Evolutionary conservation across 805 yeast genomes (phyloP), one percentile per base, ranked within the genome.

Genomic region (Huiozyma naganishii): DNA sequence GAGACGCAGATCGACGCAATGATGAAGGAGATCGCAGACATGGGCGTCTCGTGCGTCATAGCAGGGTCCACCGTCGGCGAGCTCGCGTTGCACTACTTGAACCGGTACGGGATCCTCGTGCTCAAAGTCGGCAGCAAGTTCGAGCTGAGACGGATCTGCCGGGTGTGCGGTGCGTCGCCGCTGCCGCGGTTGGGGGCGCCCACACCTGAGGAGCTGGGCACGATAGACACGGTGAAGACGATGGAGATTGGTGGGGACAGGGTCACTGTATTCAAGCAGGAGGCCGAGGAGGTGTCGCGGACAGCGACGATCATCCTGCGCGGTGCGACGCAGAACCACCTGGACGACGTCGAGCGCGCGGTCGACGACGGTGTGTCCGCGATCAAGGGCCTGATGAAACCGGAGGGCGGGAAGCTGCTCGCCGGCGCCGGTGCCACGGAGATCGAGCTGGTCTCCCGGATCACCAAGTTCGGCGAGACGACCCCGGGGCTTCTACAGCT

Each of bases 341-440:
- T 92, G 61, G 98, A 92, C 59, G 97, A 92, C 62, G 77, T 92
- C 47, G 98, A 92, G 70, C 79, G 98, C 59, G 95, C 97, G 41
- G 86, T 92, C 49, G 97, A 92, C 61, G 98, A 92, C 58, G 97
- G 97, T 59, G 95, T 92, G 40, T 77, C 86, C 47, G 85, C 94
- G 30, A 78, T 90, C 53, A 92, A 92, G 68, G 89, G 96, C 1
- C 72, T 92, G 51, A 74, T 90, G 54, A 83, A 82, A 65, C 90
- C 84, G 61, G 63, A 72, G 40, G 95, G 90, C 62, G 69, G 76
- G 41, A 73, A 85, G 50, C 73, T 90, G 52, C 72, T 90, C 49
- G 89, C 97, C 4, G 98, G 98, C 50, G 98, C 98, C 0, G 98
- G 98, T 54, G 89, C 97, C 30, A 73, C 83, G 10, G 98, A 92